These are phyloP conservation scores for Elongisporangium anandrum DNA, from an alignment of 352 stramenopile species.

Conservation along the genomic window DNA sequence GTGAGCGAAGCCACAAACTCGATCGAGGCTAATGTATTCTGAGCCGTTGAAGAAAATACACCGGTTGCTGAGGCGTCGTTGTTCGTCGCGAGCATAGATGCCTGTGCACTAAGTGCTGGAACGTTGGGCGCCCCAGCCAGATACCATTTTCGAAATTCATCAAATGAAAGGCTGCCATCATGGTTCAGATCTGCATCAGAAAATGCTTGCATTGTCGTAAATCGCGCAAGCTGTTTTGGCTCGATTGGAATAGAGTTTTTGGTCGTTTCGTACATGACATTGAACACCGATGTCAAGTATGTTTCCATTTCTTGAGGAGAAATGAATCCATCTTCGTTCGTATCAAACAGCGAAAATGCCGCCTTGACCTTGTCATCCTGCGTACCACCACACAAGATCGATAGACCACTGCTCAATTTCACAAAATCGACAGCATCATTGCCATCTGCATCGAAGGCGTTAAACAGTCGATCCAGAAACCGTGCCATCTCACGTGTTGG, in stretches of 20 bases:
- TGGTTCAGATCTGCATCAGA: constrained; percentile 82
- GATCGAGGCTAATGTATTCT: constrained; percentile 37
- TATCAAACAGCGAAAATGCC: constrained; percentile 85
- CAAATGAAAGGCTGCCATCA: constrained; percentile 67
- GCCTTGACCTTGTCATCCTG: constrained; percentile 75
- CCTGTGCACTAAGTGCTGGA: constrained; percentile 1
- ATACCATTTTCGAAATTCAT: constrained; percentile 86
- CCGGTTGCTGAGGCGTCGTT: constrained; percentile 8
- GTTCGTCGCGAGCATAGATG: neutral
- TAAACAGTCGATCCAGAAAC: constrained; percentile 74
- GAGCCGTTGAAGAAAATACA: neutral
- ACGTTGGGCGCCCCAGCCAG: constrained; percentile 9
- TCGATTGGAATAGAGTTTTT: constrained; percentile 45
- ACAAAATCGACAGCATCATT: constrained; percentile 72
- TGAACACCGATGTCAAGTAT: constrained; percentile 74
- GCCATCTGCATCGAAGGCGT: constrained; percentile 68
- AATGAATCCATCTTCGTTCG: constrained; percentile 81
- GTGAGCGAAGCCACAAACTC: constrained; percentile 58
- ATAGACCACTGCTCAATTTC: constrained; percentile 74
- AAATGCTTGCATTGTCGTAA: constrained; percentile 82
- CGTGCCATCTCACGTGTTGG: constrained; percentile 39
- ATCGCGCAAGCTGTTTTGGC: constrained; percentile 48
- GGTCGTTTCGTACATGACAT: constrained; percentile 53
- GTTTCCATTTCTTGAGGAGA: constrained; percentile 74
- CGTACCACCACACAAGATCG: constrained; percentile 62